Percentiles rank a stretch among this genome's conserved stretches.
Conservation (phyloP, 345 rosid species). For the Diplotaxis tenuifolia region DNA sequence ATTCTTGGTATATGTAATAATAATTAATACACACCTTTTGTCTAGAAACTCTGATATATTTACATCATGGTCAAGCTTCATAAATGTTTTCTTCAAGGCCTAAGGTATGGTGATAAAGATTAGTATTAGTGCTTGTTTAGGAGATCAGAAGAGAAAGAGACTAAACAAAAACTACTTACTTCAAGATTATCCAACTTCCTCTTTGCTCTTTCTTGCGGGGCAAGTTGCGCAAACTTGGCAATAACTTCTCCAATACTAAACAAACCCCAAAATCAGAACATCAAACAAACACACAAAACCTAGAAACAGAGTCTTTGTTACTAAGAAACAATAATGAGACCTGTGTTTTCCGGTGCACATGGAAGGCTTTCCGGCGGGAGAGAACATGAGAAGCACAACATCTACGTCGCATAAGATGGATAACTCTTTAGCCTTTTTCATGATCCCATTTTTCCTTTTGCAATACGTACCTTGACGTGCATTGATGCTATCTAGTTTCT, state of each 20-base stretch:
- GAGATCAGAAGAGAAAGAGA: neutral
- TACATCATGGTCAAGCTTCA: conserved; percentile 84
- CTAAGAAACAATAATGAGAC: conserved; percentile 30
- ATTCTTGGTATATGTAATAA: conserved; percentile 1
- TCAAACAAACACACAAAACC: neutral
- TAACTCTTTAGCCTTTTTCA: conserved; percentile 75
- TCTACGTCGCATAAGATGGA: conserved; percentile 70
- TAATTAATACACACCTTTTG: conserved; percentile 47
- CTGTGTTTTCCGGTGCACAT: conserved; percentile 55
- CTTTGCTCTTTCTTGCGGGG: conserved; percentile 88
- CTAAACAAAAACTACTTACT: conserved; percentile 49
- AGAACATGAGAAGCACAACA: conserved; percentile 76
- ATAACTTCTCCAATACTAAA: conserved; percentile 71
- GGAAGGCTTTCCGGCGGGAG: conserved; percentile 68
- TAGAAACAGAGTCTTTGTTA: neutral
- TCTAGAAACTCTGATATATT: conserved; percentile 71
- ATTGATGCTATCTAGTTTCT: conserved; percentile 60
- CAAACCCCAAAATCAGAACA: neutral
- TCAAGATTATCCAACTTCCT: conserved; percentile 88
- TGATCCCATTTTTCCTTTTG: conserved; percentile 69
- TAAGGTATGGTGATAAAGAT: conserved; percentile 33
- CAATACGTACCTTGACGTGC: conserved; percentile 73
- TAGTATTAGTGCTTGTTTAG: neutral
- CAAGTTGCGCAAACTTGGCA: conserved; percentile 63
- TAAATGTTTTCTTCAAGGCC: conserved; percentile 82